phyloP scores from a whole-genome alignment of 371 early-diverging fungal species.

The Dipsacomyces acuminosporus region DNA sequence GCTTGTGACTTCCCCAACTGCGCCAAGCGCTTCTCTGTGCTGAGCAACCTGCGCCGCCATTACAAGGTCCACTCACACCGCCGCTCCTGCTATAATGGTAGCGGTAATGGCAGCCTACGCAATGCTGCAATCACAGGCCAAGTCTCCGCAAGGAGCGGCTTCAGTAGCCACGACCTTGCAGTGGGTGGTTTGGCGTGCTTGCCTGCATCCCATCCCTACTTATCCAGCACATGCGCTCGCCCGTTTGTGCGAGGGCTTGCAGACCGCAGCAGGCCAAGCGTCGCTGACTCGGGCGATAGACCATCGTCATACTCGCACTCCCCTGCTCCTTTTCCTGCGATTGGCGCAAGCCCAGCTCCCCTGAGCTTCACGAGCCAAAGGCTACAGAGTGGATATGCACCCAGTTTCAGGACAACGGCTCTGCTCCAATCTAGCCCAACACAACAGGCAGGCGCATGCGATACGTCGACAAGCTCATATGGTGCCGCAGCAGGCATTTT shows the following conservation, averaged over 20 bases:
- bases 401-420: slow-evolving; percentile 7
- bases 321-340: neutral
- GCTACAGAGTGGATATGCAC: slow-evolving; percentile 3
- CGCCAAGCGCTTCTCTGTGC: slow-evolving; percentile 54
- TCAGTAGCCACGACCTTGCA: too few relatives aligned
- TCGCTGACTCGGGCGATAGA: neutral
- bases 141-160: neutral
- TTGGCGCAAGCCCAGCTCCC: neutral
- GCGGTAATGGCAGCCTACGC: neutral
- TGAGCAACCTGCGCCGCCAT: slow-evolving; percentile 49
- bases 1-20: slow-evolving; percentile 51
- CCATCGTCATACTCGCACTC: neutral
- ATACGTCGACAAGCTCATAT: too few relatives aligned
- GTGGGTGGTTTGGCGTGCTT: too few relatives aligned
- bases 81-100: neutral
- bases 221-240: neutral
- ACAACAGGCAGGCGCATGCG: neutral
- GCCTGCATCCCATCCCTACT: neutral
- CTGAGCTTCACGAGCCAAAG: neutral
- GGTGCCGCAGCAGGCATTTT: too few relatives aligned
- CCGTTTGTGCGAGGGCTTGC: neutral
- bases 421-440: slow-evolving; percentile 1
- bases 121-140: neutral
- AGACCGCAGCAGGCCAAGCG: neutral
- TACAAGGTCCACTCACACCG: slow-evolving; percentile 30